Base-by-base conservation (phyloP, 2,329 filamentous ascomycete genomes). In the Neonectria ditissima region DNA sequence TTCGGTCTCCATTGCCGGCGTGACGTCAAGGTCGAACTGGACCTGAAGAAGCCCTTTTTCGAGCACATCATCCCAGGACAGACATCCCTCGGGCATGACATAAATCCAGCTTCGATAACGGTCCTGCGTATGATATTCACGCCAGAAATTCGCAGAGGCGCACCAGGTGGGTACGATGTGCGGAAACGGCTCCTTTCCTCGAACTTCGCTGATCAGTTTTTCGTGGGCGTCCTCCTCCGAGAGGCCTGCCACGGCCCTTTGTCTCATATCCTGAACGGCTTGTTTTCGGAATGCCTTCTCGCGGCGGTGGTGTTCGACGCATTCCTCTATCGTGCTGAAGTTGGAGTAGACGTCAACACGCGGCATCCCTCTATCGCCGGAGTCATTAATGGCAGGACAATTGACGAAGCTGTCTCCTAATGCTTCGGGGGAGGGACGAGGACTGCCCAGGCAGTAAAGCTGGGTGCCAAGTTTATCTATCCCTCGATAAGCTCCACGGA, bases 111-210 rank as follows among this genome's bases (percentile, higher is more conserved):
- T 68, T 48, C 34, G 53, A 32, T 68, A 68, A 3, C 54, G 52
- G 24, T 20, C 24, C 4, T 28, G 13, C 4, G 1, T 11, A 1
- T 13, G 1, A 7, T 32, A 47, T 1, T 58, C 2, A 2, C 13
- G 2, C 22, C 50, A 58, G 14, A 62, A 68, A 2, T 24, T 63
- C 3, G 41, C 26, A 2, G 63, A 62, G 16, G 34, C 1, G 7
- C 59, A 63, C 67, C 65, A 69, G 39, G 59, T 57, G 2, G 67
- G 67, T 2, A 69, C 59, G 14, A 69, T 68, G 32, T 69, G 67
- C 11, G 67, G 65, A 18, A 63, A 45, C 7, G 67, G 67, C 16
- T 69, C 67, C 8, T 26, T 59, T 11, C 67, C 65, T 8, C 54
- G 56, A 2, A 68, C 22, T n/a, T 66, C 47, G 2, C 26, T 34